Evolutionary conservation across 306 rosid genomes (phyloP).

Genomic region (Lathyrus aphaca): DNA sequence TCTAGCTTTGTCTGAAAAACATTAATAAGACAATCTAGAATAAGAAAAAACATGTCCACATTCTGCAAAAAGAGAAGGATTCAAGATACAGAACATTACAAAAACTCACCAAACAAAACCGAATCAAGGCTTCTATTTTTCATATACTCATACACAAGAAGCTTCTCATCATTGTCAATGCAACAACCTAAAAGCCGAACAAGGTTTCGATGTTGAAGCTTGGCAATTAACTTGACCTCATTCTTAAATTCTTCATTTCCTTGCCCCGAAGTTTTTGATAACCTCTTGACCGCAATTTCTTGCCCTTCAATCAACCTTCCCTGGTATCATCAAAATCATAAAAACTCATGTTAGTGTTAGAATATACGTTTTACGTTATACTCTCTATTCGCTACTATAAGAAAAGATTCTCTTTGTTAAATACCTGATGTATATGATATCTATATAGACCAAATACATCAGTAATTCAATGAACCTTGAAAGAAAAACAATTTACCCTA

Average conservation of each 20-base stretch:
- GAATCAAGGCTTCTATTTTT: conserved; percentile 70
- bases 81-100: neutral
- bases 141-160: conserved; percentile 77
- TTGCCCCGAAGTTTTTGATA: conserved; percentile 63
- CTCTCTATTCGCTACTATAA: too few species aligned
- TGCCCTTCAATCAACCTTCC: conserved; percentile 63
- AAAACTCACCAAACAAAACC: conserved; percentile 61
- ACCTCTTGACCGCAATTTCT: conserved; percentile 78
- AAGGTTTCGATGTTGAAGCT: conserved; percentile 77
- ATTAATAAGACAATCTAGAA: neutral
- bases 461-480: too few species aligned
- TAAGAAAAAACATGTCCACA: conserved; percentile 4
- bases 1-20: conserved; percentile 46
- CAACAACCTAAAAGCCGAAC: conserved; percentile 72
- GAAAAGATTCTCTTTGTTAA: too few species aligned
- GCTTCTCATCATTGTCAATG: conserved; percentile 60
- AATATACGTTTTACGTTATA: conserved; percentile 1
- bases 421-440: too few species aligned
- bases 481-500: conserved; percentile 41
- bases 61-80: neutral
- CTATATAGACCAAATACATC: too few species aligned
- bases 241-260: conserved; percentile 75
- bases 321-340: conserved; percentile 43
- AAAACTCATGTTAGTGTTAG: conserved; percentile 37
- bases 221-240: conserved; percentile 66